Base-by-base conservation (phyloP, 768 basidiomycete genomes). In the Xerocomellus chrysenteron region DNA sequence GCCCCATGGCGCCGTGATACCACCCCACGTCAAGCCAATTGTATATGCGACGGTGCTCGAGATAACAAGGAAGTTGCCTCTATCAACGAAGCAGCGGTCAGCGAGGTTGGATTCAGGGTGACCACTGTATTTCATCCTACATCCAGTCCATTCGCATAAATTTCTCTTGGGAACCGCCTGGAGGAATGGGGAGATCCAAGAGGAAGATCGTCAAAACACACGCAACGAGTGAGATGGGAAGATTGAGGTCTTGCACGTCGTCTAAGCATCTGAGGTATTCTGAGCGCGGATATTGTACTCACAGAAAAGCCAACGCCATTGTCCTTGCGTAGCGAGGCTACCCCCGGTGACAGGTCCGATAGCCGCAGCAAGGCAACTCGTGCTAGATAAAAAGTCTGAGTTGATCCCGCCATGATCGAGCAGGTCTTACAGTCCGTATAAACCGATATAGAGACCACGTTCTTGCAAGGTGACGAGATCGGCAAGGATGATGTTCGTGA, bases 261-360 rank as follows among this genome's bases (percentile, higher is more conserved):
- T 37, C 4, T 37, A 37, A 39, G n/a, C 6, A 39, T n/a, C 17
- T 9, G 19, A 16, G 24, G 8, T 28, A 28, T 11, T 26, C 28
- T n/a, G 37, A 9, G 24, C 7, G 36, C 2, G 30, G 26, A 5
- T 50, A 41, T 21, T 1, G 37, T 28, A 40, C 69, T 30, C n/a
- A 75, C 72, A 76, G 50, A 76, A 76, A 16, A 76, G 44, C 73
- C 33, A 57, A 12, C 75, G 57, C 76, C 77, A 78, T 42, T 61
- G 50, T 2, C 64, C 68, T 3, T 49, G 33, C 30, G 68, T 39
- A 1, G 75, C 68, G 0, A 78, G 60, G 2, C 59, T 57, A 0
- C 75, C 76, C 2, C 72, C 75, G 10, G 76, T 53, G 13, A 73
- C 59, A 5, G 74, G 74, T 0, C 73, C 75, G 14, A 71, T 59